Evolutionary conservation across 495 filamentous ascomycete species (phyloP).

Genomic region (Copromyces sp.): DNA sequence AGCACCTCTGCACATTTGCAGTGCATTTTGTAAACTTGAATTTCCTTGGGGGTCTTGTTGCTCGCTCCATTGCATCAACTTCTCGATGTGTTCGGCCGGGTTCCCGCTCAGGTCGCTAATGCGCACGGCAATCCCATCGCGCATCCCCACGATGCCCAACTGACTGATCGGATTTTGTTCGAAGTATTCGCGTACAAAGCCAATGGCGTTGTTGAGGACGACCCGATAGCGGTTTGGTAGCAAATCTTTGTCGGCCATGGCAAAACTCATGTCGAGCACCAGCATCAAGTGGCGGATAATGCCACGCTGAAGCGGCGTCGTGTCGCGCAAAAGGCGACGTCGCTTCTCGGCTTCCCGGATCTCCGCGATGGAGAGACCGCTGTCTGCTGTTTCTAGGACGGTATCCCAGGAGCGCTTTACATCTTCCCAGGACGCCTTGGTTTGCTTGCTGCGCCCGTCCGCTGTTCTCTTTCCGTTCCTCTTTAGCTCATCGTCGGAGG

Average conservation of each 20-base stretch:
- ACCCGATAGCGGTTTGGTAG: slow-evolving; percentile 77
- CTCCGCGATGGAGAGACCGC: slow-evolving; percentile 26
- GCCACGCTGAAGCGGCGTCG: slow-evolving; percentile 86
- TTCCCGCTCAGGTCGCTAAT: slow-evolving; percentile 89
- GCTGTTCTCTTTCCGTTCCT: slow-evolving; percentile 18
- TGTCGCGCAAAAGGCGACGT: slow-evolving; percentile 64
- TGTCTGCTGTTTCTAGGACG: slow-evolving; percentile 33
- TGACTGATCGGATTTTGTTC: slow-evolving; percentile 99
- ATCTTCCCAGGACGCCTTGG: slow-evolving; percentile 38
- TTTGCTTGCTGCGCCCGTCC: slow-evolving; percentile 13
- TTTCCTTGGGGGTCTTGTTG: slow-evolving; percentile 75
- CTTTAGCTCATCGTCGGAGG: slow-evolving; percentile 69
- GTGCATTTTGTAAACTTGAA: slow-evolving; percentile 85
- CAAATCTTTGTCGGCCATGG: slow-evolving; percentile 93
- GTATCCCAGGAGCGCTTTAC: slow-evolving; percentile 39
- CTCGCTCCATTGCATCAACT: slow-evolving; percentile 55
- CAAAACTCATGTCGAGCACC: slow-evolving; percentile 83
- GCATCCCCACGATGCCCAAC: slow-evolving; percentile 79
- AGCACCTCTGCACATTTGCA: slow-evolving; percentile 85
- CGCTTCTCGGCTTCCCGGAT: slow-evolving; percentile 38
- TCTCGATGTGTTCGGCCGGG: slow-evolving; percentile 74
- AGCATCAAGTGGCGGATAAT: slow-evolving; percentile 93
- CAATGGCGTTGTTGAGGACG: slow-evolving; percentile 70
- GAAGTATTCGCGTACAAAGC: slow-evolving; percentile 90
- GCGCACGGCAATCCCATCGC: slow-evolving; percentile 76